Evolutionary conservation across 2,329 filamentous ascomycete species (phyloP).

Genomic region (Zymoseptoria passerinii): DNA sequence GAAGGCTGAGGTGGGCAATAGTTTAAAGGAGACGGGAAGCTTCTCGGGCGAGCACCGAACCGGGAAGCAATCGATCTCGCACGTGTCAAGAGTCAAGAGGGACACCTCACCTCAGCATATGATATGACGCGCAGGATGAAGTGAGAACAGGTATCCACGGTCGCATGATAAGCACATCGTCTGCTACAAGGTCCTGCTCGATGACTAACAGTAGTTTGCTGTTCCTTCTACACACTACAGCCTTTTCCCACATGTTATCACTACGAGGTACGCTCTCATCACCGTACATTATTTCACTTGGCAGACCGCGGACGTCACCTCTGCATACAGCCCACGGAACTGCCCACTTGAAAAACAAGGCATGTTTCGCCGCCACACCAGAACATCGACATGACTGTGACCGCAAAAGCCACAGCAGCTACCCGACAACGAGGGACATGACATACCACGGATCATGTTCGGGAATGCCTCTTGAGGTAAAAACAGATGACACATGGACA

Average conservation of each 20-base stretch:
- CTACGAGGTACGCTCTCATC: neutral
- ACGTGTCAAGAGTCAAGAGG: neutral
- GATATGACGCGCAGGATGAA: neutral
- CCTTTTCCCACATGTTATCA: too few species aligned
- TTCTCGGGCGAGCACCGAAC: neutral
- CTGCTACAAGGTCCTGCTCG: neutral
- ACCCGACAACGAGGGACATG: neutral
- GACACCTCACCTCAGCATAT: neutral
- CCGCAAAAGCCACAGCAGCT: neutral
- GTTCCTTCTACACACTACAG: neutral
- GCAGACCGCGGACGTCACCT: neutral
- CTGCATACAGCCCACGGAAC: neutral
- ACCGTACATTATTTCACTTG: neutral
- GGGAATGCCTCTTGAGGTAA: too few species aligned
- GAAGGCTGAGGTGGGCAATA: neutral
- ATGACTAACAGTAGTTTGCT: neutral
- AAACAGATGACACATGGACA: neutral
- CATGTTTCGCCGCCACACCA: neutral
- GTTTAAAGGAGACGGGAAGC: neutral
- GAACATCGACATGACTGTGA: neutral
- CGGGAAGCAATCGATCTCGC: neutral
- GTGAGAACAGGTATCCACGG: neutral
- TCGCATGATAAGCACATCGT: neutral
- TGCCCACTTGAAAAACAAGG: neutral
- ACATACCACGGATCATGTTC: neutral